These are phyloP conservation scores for Mucor lusitanicus DNA, from an alignment of 371 early-diverging fungal species.

Conservation along the genomic window DNA sequence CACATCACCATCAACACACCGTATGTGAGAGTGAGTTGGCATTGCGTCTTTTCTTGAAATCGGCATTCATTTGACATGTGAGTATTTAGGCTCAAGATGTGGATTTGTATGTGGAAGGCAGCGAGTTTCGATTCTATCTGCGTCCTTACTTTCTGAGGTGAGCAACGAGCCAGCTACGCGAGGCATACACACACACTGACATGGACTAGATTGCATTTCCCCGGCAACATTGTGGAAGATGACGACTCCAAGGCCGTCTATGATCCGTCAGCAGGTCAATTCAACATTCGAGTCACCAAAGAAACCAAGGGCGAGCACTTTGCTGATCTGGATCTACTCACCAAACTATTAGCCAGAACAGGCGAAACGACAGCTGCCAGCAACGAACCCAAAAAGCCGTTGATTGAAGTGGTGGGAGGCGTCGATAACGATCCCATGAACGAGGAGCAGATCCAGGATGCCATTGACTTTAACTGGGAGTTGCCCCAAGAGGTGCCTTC, in stretches of 20 bases:
- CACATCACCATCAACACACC: slow-evolving; percentile 79
- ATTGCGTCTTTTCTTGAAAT: no score
- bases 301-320: slow-evolving; percentile 79
- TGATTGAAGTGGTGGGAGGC: slow-evolving; percentile 71
- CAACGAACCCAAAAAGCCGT: slow-evolving; percentile 42
- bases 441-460: slow-evolving; percentile 29
- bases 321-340: slow-evolving; percentile 85
- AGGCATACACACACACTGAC: slow-evolving; percentile 4
- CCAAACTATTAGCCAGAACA: slow-evolving; percentile 74
- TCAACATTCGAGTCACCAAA: slow-evolving; percentile 79
- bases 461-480: slow-evolving; percentile 84
- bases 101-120: slow-evolving; percentile 75
- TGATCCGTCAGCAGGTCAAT: slow-evolving; percentile 78
- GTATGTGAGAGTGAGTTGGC: slow-evolving; percentile 72
- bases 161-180: no score
- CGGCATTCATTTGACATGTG: neutral
- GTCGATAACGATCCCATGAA: slow-evolving; percentile 21
- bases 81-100: slow-evolving; percentile 78
- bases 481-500: slow-evolving; percentile 72
- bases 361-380: slow-evolving; percentile 42
- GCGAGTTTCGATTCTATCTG: slow-evolving; percentile 78
- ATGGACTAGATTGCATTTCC: slow-evolving; percentile 75
- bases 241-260: slow-evolving; percentile 81
- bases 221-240: slow-evolving; percentile 83
- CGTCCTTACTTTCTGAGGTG: slow-evolving; percentile 86